A percentile compares a stretch with the other conserved stretches of the same genome.
These are phyloP conservation scores for Dictyostelium brefeldianum DNA, from an alignment of 78 protist species.

Conservation along the genomic window DNA sequence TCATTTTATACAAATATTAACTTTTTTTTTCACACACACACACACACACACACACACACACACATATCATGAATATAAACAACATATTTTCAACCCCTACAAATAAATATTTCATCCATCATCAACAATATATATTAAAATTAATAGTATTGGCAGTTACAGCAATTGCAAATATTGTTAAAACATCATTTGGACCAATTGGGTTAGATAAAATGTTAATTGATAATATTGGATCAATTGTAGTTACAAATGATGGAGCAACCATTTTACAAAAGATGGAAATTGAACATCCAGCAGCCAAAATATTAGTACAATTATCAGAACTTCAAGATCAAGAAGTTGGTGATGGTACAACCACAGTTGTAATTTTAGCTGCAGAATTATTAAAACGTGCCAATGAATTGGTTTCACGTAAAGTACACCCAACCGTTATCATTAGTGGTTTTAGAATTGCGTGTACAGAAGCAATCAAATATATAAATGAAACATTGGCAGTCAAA, in stretches of 20 bases:
- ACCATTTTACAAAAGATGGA: conserved; percentile 96
- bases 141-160: conserved; percentile 95
- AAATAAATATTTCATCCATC: too few species aligned
- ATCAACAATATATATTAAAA: too few species aligned
- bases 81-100: too few species aligned
- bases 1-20: neutral
- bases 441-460: conserved; percentile 97
- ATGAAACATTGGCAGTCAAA: conserved; percentile 74
- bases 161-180: conserved; percentile 98
- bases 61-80: too few species aligned
- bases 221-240: conserved; percentile 98
- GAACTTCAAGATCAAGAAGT: conserved; percentile 97
- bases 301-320: conserved; percentile 96
- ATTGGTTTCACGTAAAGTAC: conserved; percentile 94
- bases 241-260: conserved; percentile 98
- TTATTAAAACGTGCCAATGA: conserved; percentile 96
- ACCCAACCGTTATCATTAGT: conserved; percentile 98
- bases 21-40: neutral
- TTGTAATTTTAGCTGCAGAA: conserved; percentile 99
- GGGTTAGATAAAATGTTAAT: conserved; percentile 99
- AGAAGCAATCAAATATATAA: conserved; percentile 95
- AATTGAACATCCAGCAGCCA: conserved; percentile 98
- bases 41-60: too few species aligned
- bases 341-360: conserved; percentile 99
- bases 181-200: conserved; percentile 99